Base-by-base conservation (phyloP, 78 protist species). In the Polysphondylium violaceum region DNA sequence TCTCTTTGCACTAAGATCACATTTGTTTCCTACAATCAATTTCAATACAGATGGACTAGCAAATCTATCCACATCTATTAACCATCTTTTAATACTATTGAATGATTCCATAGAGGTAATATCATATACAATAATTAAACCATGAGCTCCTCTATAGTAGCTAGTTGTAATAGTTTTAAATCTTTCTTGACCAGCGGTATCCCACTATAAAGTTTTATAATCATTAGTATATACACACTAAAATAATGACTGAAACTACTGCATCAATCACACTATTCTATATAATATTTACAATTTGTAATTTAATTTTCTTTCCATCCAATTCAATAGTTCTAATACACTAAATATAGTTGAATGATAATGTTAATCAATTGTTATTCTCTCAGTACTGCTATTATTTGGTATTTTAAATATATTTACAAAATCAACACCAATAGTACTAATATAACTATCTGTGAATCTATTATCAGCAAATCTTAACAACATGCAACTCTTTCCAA, bases 401-500 rank as follows among this genome's bases (percentile, higher is more conserved):
- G 14, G 5, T 50, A 12, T 5, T 19, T 14, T 68, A n/a, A n/a
- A 11, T 4, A 60, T 21, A 12, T 74, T 16, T 68, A 79, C 76
- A 55, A 91, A 91, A 76, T 91, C 94, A 16, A 91, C 94, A 78
- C 99, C 98, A 31, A 98, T 97, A 51, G 99, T 98, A 6, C 97
- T 74, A 76, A 95, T 97, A 95, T 97, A 94, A 23, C 75, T 74
- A 1, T 95, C 71, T 23, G 92, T 95, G 77, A 95, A 98, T 19
- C 96, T n/a, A 79, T 97, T 98, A 38, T 97, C 99, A 1, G 98
- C 79, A 75, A 98, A 98, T 5, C 99, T 89, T 29, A 97, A 92
- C 1, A 98, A 92, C 76, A 97, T 61, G 64, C 97, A 96, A 8
- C 94, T 79, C 93, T 96, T 96, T 19, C 98, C 98, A 25, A 95